phyloP scores from a whole-genome alignment of 441 rosid species.

The Populus tomentosa region DNA sequence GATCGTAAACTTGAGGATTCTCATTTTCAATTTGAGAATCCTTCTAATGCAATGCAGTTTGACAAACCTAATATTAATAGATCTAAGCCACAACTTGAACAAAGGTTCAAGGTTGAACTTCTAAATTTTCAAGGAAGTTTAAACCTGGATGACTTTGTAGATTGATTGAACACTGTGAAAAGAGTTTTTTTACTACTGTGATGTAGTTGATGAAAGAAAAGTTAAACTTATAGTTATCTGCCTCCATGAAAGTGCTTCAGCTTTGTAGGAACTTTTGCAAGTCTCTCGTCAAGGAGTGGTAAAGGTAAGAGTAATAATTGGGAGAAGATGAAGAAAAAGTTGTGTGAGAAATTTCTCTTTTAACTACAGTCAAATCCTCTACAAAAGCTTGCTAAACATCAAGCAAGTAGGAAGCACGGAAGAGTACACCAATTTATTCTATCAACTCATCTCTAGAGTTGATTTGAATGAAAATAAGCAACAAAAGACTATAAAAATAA shows the following conservation, averaged over 20 bases:
- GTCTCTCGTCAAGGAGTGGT: not conserved
- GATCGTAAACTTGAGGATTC: not conserved
- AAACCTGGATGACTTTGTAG: not conserved
- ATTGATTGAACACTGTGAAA: not conserved
- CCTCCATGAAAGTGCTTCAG: not conserved
- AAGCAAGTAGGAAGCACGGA: too few relatives aligned
- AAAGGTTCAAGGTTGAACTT: not conserved
- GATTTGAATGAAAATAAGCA: not conserved
- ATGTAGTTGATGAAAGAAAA: too few relatives aligned
- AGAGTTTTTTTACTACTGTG: not conserved
- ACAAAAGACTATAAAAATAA: not conserved
- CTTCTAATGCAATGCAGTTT: not conserved
- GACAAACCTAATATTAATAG: not conserved
- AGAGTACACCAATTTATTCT: too few relatives aligned
- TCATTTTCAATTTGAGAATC: not conserved
- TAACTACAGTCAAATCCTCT: not conserved
- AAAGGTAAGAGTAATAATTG: not conserved
- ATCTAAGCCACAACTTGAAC: not conserved
- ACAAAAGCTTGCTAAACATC: not conserved
- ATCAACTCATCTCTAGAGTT: not conserved
- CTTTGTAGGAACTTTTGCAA: not conserved
- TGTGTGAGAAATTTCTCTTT: not conserved
- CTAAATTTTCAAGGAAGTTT: not conserved
- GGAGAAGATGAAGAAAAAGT: not conserved
- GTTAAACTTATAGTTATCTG: too few relatives aligned